Conservation (phyloP, 352 stramenopile species). For the Pythium guiyangense region DNA sequence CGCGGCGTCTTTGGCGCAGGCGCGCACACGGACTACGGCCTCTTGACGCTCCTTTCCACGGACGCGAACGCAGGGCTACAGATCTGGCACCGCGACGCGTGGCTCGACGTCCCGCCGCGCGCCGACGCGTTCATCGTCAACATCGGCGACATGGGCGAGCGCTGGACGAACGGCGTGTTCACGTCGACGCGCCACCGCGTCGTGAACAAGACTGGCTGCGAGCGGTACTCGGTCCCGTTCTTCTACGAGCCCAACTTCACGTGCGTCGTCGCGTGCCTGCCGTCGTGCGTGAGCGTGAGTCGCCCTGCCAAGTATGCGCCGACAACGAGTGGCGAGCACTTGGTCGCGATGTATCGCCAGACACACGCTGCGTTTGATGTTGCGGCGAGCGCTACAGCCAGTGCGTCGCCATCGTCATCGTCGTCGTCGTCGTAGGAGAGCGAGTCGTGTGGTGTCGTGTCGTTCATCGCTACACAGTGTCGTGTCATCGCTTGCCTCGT, state of each 20-base stretch:
- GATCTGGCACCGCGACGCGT: conserved; percentile 48
- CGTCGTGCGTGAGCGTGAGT: conserved; percentile 42
- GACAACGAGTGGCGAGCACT: conserved; percentile 70
- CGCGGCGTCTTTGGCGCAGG: conserved; percentile 68
- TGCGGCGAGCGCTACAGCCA: not conserved
- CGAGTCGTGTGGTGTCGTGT: no score
- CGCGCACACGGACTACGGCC: conserved; percentile 72
- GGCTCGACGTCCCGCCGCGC: conserved; percentile 55
- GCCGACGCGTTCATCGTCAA: conserved; percentile 62
- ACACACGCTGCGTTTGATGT: conserved; percentile 58
- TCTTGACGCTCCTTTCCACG: conserved; percentile 66
- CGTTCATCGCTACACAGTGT: no score
- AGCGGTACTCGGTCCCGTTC: conserved; percentile 77
- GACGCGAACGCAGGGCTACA: conserved; percentile 52
- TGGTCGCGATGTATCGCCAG: conserved; percentile 71
- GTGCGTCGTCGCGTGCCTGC: conserved; percentile 56
- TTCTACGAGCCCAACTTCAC: conserved; percentile 78
- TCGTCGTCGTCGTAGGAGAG: no score
- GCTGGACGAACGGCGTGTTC: conserved; percentile 69
- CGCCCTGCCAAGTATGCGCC: conserved; percentile 51
- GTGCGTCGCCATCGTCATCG: no score
- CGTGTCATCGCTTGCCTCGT: no score
- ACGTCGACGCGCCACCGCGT: conserved; percentile 65
- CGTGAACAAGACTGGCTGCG: conserved; percentile 46
- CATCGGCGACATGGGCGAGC: conserved; percentile 72